Base-by-base conservation (phyloP, 208 protist species). In the Trypanosoma theileri region DNA sequence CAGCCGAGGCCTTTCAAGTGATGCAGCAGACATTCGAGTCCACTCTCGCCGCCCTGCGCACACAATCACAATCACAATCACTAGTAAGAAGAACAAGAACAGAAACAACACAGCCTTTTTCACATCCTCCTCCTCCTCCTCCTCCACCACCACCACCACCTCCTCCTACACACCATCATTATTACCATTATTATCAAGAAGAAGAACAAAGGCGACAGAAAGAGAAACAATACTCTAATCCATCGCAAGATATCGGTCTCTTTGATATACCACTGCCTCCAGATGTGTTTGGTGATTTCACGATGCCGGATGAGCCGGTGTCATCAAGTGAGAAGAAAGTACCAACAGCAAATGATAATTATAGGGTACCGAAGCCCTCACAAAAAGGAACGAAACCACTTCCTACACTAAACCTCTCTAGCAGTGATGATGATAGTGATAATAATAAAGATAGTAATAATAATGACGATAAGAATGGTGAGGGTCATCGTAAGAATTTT, bases 1-100 rank as follows among this genome's bases (percentile, higher is more conserved):
- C 86, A 3, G 57, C 71, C 31, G 78, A 78, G 60, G 86, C 86
- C 0, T 92, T 92, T 66, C 81, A 88, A 42, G 24, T 86, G 10
- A 57, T 89, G 46, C 86, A 92, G 60, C 73, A 48, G 13, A 69
- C 59, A 42, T 92, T 88, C 53, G 84, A 92, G 52, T 48, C 40
- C 1, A 46, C 62, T 31, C 71, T 78, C 10, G 56, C 54, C 44
- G 0, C 59, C 6, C 62, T 73, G 12, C 55, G 44, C 8, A 19
- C 45, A 51, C 53, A 13, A 14, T 17, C 41, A 48, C 41, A 14
- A 59, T 44, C 53, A 65, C 67, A 35, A 67, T 68, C 59, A 13
- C 60, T 65, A 46, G 6, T 6, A 35, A 35, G 28, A 35, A 35
- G 4, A 35, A 35, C 28, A 35, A 35, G 28, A 8, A 35, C 28